Percentiles rank a stretch among this genome's conserved stretches.
Evolutionary conservation across 2,329 filamentous ascomycete genomes (phyloP).

Genomic region (Aspergillus brunneoviolaceus): DNA sequence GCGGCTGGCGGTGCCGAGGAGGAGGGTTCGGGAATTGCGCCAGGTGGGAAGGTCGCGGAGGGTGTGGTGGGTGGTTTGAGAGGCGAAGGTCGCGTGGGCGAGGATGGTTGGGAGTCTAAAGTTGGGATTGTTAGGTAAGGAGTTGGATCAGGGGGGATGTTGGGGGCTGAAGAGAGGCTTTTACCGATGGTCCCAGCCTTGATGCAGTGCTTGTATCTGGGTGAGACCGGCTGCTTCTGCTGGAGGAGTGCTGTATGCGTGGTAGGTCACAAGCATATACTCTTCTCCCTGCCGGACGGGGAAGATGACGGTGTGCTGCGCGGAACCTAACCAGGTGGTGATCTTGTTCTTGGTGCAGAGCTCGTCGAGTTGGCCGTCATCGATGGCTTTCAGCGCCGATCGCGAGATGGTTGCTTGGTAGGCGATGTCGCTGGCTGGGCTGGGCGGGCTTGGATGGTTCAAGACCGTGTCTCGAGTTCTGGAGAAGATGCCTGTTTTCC

Average conservation of each 20-base stretch:
- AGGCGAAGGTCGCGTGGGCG: neutral
- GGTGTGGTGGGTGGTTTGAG: neutral
- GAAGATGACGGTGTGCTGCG: constrained; percentile 2
- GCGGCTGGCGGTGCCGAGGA: neutral
- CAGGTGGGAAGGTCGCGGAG: neutral
- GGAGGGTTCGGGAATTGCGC: neutral
- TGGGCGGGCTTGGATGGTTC: neutral
- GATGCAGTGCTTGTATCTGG: neutral
- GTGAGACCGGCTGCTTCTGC: neutral
- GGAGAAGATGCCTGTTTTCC: neutral
- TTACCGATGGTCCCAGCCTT: constrained; percentile 1
- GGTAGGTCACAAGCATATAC: neutral
- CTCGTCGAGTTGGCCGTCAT: neutral
- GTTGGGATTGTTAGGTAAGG: neutral
- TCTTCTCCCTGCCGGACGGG: neutral
- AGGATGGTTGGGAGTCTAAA: constrained; percentile 3
- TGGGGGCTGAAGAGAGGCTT: neutral
- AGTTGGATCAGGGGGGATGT: neutral
- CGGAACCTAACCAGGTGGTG: constrained; percentile 2
- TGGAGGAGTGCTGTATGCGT: neutral
- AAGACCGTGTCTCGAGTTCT: neutral
- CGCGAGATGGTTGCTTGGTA: constrained; percentile 3
- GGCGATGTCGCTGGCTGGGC: neutral
- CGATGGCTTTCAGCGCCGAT: neutral
- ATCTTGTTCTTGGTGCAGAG: neutral